Conservation (phyloP, 148 eudicot genomes). For the Bassia scoparia region DNA sequence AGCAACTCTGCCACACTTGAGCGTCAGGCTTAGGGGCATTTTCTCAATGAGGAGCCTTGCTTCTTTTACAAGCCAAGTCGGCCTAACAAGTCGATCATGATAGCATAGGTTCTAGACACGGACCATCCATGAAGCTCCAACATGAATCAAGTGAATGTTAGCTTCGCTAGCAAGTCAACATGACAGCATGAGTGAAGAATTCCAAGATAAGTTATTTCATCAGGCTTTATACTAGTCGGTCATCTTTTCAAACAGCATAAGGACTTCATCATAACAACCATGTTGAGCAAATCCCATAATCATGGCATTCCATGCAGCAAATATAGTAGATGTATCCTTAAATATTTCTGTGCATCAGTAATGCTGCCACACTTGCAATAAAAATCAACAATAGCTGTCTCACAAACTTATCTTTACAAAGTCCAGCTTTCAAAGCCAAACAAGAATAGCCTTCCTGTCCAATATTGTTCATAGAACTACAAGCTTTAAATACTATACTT, state of each 20-base stretch:
- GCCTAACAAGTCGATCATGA: slow-evolving; percentile 50
- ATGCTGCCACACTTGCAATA: slow-evolving; percentile 59
- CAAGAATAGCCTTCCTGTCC: slow-evolving; percentile 44
- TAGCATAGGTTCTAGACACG: slow-evolving; percentile 61
- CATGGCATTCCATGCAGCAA: slow-evolving; percentile 62
- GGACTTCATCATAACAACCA: slow-evolving; percentile 38
- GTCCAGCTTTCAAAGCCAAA: slow-evolving; percentile 45
- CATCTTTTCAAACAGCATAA: slow-evolving; percentile 33
- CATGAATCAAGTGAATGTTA: slow-evolving; percentile 42
- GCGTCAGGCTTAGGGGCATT: slow-evolving; percentile 57
- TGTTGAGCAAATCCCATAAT: slow-evolving; percentile 57
- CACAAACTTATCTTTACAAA: slow-evolving; percentile 36
- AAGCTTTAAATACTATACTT: slow-evolving; percentile 52
- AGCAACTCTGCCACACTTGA: slow-evolving; percentile 59
- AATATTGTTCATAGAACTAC: slow-evolving; percentile 45
- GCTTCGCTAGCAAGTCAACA: slow-evolving; percentile 47
- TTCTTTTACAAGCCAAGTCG: slow-evolving; percentile 48
- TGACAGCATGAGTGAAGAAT: slow-evolving; percentile 59
- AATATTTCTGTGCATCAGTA: slow-evolving; percentile 44
- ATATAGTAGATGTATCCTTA: slow-evolving; percentile 29
- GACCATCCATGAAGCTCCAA: slow-evolving; percentile 39
- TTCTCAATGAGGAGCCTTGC: slow-evolving; percentile 43
- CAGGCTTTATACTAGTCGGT: slow-evolving; percentile 35
- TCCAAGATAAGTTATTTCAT: slow-evolving; percentile 62
- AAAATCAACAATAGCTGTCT: slow-evolving; percentile 46